Evolutionary conservation across 768 basidiomycete species (phyloP), one percentile per base, ranked within the genome.

Genomic region (Lentinula edodes): DNA sequence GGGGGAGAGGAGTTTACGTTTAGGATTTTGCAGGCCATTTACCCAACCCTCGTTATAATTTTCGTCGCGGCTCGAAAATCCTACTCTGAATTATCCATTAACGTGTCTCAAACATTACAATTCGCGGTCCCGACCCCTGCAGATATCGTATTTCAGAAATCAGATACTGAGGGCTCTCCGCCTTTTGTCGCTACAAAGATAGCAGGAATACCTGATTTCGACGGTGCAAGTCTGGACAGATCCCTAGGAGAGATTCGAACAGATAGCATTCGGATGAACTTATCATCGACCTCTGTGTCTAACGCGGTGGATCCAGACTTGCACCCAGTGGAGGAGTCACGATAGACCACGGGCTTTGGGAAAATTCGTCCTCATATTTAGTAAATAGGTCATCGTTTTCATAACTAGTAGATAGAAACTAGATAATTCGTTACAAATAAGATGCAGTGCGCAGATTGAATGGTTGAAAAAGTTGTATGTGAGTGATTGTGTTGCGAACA

Each of bases 21-120:
- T 1, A 56, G 20, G 8, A 20, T 34, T 46, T 3, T 23, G 5
- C 42, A 58, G 56, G 56, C 32, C 18, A 58, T 58, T 39, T 58
- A 58, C n/a, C 56, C 56, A 6, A 58, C 56, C 32, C 56, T 58
- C 10, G n/a, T 58, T 13, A 58, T 58, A 6, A 58, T 58, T 10
- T 41, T 58, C 10, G 56, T 58, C 3, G 34, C 56, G 12, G 56
- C 56, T 32, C 56, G 28, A 32, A 58, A 45, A 36, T 58, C 56
- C 28, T 46, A 58, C 45, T 12, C 23, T 15, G 56, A 43, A 41
- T 35, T 39, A 13, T 54, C 53, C 15, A 52, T 52, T 32, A 52
- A 52, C 6, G 51, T 52, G 35, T 36, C 51, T 52, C 46, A 48
- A 48, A 48, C 46, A 48, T 12, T 48, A 48, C 46, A 23, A 48